Base-by-base conservation (phyloP, 371 early-diverging fungal species). In the Mortierella sp. region DNA sequence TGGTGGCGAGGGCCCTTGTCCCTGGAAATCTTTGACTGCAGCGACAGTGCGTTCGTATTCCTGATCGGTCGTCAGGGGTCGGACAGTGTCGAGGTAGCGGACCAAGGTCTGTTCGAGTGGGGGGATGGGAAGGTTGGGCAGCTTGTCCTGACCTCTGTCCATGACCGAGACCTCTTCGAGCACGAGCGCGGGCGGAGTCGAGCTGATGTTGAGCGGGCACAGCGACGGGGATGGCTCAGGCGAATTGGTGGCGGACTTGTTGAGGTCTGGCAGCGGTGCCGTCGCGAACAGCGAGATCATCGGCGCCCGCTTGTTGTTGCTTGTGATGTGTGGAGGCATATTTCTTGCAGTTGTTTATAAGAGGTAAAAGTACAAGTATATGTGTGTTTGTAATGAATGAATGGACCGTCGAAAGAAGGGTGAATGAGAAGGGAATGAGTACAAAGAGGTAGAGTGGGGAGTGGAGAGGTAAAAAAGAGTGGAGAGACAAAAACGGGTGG, bases 81-180 rank as follows among this genome's bases (percentile, higher is more conserved):
- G 91, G 10, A 97, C 91, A 5, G 94, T 89, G 40, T 91, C 79
- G 0, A 96, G 89, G 85, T 97, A 98, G 46, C 93, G 90, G 43
- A 90, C 83, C n/a, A 91, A 86, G 1, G 98, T 98, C 73, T 95
- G 95, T 54, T 94, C 89, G 53, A 98, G 92, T 28, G 94, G 90
- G 0, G 99, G 98, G 55, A 98, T 94, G 43, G 98, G 98, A 28
- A 98, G 90, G 61, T 92, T 93, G 28, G 94, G 94, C 31, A 98
- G 91, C 70, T 91, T 88, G 13, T 86, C 84, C 79, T 94, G 94
- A 14, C 88, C 88, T 61, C 79, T 83, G 75, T 90, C 90, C 78
- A 90, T 88, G 76, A 91, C 88, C 4, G 92, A 87, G 55, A 87
- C 79, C 19, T 88, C 31, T 13, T 59, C 31, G 19, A 59, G 59